Percentiles rank a stretch among this genome's conserved stretches.
These are phyloP conservation scores for Sporothrix euskadiensis DNA, from an alignment of 2,329 filamentous ascomycete species.

Conservation along the genomic window DNA sequence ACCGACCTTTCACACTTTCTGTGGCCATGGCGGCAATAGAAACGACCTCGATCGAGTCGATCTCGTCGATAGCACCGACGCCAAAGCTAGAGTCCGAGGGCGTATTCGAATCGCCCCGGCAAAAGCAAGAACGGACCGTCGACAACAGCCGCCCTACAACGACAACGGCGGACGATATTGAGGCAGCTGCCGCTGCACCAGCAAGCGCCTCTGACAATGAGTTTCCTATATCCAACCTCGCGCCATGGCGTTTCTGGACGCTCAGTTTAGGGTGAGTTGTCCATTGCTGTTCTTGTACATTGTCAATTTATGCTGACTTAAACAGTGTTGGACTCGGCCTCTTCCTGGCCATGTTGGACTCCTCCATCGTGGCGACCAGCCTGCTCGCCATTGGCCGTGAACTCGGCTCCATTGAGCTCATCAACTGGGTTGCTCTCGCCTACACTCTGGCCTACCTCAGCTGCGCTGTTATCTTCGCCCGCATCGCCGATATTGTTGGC, in stretches of 20 bases:
- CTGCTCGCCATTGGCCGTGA: slow-evolving; percentile 57
- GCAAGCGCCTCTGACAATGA: neutral
- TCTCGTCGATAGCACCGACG: neutral
- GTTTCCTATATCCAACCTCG: slow-evolving; percentile 12
- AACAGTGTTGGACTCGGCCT: slow-evolving; percentile 53
- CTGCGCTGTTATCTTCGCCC: slow-evolving; percentile 57
- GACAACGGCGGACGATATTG: neutral
- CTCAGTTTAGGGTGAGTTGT: slow-evolving; percentile 31
- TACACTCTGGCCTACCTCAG: slow-evolving; percentile 60
- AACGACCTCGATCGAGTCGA: neutral
- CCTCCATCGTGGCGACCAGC: slow-evolving; percentile 61
- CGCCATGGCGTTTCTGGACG: slow-evolving; percentile 30
- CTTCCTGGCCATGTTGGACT: slow-evolving; percentile 60
- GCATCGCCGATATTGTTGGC: slow-evolving; percentile 56
- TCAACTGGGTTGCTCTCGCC: slow-evolving; percentile 58
- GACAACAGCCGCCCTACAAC: neutral
- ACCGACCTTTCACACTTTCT: neutral
- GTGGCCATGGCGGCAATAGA: slow-evolving; percentile 6
- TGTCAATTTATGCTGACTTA: neutral
- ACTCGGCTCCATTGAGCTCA: slow-evolving; percentile 46
- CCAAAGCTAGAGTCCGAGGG: neutral
- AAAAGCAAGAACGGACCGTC: neutral
- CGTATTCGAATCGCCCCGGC: neutral
- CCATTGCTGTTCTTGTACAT: no score
- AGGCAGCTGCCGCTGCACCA: neutral